Base-by-base conservation (phyloP, 2,329 filamentous ascomycete species). In the Gremmenia infestans region DNA sequence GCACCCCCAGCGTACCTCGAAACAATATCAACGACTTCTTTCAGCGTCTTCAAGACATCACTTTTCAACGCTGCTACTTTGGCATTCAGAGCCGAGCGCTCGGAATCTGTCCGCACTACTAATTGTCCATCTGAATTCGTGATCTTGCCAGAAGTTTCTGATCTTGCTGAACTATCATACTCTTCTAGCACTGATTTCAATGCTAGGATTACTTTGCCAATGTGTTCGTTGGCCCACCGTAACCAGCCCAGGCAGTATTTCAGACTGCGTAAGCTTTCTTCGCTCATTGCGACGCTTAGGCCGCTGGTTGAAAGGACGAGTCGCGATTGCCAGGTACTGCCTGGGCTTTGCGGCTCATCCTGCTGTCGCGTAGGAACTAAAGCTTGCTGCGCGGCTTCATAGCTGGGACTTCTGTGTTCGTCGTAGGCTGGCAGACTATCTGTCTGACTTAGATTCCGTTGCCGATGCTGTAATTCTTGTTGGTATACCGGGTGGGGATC, bases 1-100 rank as follows among this genome's bases (percentile, higher is more conserved):
- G 92, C 90, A 40, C 91, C 90, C n/a, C 92, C 92, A 0, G 92
- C 89, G 65, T 96, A 96, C 63, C 87, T 90, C 54, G 89, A 95
- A 0, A 99, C 90, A 5, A 88, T 87, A 60, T 89, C 84, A 40
- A 96, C 89, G 32, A 92, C 89, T 53, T 86, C 84, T 63, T 92
- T 89, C 12, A 97, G 78, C 0, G 86, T 88, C 64, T 87, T 86
- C 60, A 96, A 81, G 2, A 94, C 82, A 56, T 92, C 88, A 5
- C 77, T 76, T 65, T 85, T 85, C 47, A 91, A 76, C 1, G 76
- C 78, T 12, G 86, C 83, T 48, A 97, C 89, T 50, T 63, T 64
- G 3, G 65, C 62, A 35, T 64, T 63, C 5, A 70, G 57, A 4
- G 60, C 65, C n/a, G 60, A 61, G 12, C 63, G 54, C 19, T 67